Base-by-base conservation (phyloP, 331 rosid species). In the Quercus lobata region DNA sequence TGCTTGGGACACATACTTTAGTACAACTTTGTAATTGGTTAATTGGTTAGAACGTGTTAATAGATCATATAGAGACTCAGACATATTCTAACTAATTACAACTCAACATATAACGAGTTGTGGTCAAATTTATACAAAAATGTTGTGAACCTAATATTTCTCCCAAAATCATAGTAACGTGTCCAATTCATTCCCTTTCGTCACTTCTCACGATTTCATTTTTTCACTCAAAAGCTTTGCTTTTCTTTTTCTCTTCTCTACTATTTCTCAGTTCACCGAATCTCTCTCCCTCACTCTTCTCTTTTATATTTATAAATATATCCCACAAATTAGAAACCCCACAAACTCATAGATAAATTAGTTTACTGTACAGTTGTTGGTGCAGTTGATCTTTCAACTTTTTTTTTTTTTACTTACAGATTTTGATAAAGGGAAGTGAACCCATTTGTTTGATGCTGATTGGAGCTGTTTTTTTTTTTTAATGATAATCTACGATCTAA, bases 391-490 rank as follows among this genome's bases (percentile, higher is more conserved):
- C 82, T 75, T 69, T 66, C 32, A 44, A 58, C 82, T 72, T 79
- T 7, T 27, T n/a, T 82, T 46, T 34, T 32, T 32, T 66, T 5
- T 10, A 0, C 21, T 68, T 68, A 3, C 7, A 19, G 72, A 68
- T 34, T 68, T 32, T 68, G 72, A 34, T 19, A 18, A 34, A 21
- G 1, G 49, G 73, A 19, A 46, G 80, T 25, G 63, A 74, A 74
- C 15, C 53, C 61, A 78, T 46, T 44, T 46, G 57, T 81, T 25
- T n/a, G 71, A 58, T 21, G 80, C 84, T 73, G 82, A 69, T 84
- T 72, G 80, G 81, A 66, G 77, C 63, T 62, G 34, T 81, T 32
- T 82, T 79, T 25, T 25, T 25, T 1, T 1, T 35, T 5, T n/a
- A n/a, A 7, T 49, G 54, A 49, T 65, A 7, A 65, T 18, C 22